These are phyloP conservation scores for Emmonsia crescens DNA, from an alignment of 2,329 filamentous ascomycete species.

Conservation along the genomic window DNA sequence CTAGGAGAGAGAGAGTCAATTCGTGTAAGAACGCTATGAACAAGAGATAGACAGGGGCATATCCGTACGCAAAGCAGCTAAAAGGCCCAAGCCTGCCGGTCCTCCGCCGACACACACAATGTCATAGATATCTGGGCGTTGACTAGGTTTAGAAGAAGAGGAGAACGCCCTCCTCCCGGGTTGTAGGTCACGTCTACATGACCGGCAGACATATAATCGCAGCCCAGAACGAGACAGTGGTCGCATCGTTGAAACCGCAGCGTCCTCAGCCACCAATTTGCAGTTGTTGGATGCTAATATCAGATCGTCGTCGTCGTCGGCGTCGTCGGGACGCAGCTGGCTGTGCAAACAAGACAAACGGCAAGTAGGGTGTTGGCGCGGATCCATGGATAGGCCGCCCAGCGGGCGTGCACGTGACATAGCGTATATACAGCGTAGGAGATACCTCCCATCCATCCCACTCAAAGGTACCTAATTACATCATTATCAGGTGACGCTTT, in stretches of 20 bases:
- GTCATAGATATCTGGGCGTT: constrained; percentile 68
- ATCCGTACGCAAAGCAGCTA: constrained; percentile 60
- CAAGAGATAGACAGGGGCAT: not conserved
- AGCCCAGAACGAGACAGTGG: constrained; percentile 21
- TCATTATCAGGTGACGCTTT: not conserved
- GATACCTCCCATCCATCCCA: too few relatives aligned
- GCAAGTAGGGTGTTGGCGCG: too few relatives aligned
- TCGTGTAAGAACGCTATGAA: constrained; percentile 4
- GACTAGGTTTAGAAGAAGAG: constrained; percentile 20
- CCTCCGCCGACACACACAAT: constrained; percentile 86
- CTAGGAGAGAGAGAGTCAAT: constrained; percentile 35
- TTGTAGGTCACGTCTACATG: constrained; percentile 24
- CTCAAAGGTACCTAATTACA: too few relatives aligned
- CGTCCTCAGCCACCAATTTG: not conserved
- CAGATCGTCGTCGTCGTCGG: not conserved
- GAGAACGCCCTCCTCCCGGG: constrained; percentile 23
- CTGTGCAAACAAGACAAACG: constrained; percentile 6
- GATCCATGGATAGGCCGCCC: too few relatives aligned
- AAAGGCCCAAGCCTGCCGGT: constrained; percentile 73
- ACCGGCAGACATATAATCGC: constrained; percentile 32
- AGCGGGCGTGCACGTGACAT: too few relatives aligned
- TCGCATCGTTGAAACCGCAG: constrained; percentile 20
- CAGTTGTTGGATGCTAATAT: not conserved
- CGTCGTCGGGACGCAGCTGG: not conserved
- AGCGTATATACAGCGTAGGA: too few relatives aligned